Conservation (phyloP, 805 yeast species). For the Saccharomycopsis microspora region DNA sequence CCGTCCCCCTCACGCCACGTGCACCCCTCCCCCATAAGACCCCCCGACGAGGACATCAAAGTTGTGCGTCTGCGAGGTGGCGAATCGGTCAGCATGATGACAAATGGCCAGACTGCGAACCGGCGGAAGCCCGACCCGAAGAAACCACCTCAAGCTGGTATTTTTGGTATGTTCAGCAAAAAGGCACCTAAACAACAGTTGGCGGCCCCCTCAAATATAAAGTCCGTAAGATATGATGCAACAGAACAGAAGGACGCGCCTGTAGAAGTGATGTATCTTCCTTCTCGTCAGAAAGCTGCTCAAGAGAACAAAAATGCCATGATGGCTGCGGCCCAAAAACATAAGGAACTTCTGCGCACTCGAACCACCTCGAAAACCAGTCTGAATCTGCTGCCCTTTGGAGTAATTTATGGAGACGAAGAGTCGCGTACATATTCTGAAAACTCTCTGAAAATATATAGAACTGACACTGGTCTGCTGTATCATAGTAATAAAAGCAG, state of each 20-base stretch:
- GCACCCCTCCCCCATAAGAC: not conserved
- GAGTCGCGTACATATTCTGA: not conserved
- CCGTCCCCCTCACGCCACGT: not conserved
- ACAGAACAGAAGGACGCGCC: slow-evolving; percentile 16
- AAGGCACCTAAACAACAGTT: slow-evolving; percentile 4
- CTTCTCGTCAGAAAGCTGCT: not conserved
- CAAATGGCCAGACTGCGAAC: not conserved
- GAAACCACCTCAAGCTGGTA: slow-evolving; percentile 3
- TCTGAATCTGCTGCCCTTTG: slow-evolving; percentile 6
- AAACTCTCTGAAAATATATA: not conserved
- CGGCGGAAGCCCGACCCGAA: not conserved
- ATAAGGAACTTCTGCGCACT: not conserved
- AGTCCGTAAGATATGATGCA: slow-evolving; percentile 12
- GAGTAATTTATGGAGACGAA: slow-evolving; percentile 12
- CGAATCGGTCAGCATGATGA: slow-evolving; percentile 2
- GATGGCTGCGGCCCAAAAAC: slow-evolving; percentile 1
- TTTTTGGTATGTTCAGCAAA: slow-evolving; percentile 14
- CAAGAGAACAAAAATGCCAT: not conserved
- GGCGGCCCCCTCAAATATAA: not conserved
- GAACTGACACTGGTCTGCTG: slow-evolving; percentile 4
- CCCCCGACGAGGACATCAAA: slow-evolving; percentile 1
- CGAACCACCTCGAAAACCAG: not conserved
- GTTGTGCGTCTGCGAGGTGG: slow-evolving; percentile 8
- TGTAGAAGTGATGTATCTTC: slow-evolving; percentile 15
- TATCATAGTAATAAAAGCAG: slow-evolving; percentile 7